Base-by-base conservation (phyloP, 2,329 filamentous ascomycete species). In the Claviceps digitariae region DNA sequence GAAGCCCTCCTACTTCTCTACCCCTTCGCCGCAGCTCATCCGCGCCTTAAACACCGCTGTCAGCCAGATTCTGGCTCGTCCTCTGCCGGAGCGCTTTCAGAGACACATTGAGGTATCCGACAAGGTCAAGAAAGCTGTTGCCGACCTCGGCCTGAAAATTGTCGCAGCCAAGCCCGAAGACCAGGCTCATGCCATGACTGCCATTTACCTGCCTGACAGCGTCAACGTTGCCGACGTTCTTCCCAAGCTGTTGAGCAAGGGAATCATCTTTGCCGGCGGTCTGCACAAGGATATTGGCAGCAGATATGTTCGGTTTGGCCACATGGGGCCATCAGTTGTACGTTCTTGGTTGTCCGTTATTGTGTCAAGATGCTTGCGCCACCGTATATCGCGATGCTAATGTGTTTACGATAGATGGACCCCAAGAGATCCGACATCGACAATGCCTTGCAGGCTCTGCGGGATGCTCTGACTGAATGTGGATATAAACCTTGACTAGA, bases 1-100 rank as follows among this genome's bases (percentile, higher is more conserved):
- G 76, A 98, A 97, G 75, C 82, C 93, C 40, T 95, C 90, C 2
- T 98, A 98, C 76, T 98, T 98, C 66, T 93, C 93, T 40, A 98
- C 93, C 1, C 93, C 93, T 1, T 90, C 90, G 4, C 93, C 93
- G 15, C 93, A 98, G 72, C 81, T 98, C 50, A 78, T 98, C 61
- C 91, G 87, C 70, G 93, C 93, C 48, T 80, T 98, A 38, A 86
- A 98, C 77, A 95, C 90, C 9, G 80, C 90, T 2, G 77, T 98
- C 29, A 84, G 76, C 54, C 89, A 95, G 69, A 93, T 97, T 64
- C 79, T 95, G 50, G 77, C 84, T n/a, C 78, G 78, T 54, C 87
- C 90, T 9, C 74, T 97, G 43, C 76, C 85, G 5, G 84, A 94
- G 65, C 84, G 90, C 61, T 96, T 96, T 69, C 84, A 83, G 56